Percentiles rank a stretch among this genome's conserved stretches.
Evolutionary conservation across 139 green algal genomes (phyloP).

Genomic region (Ostreobium quekettii): DNA sequence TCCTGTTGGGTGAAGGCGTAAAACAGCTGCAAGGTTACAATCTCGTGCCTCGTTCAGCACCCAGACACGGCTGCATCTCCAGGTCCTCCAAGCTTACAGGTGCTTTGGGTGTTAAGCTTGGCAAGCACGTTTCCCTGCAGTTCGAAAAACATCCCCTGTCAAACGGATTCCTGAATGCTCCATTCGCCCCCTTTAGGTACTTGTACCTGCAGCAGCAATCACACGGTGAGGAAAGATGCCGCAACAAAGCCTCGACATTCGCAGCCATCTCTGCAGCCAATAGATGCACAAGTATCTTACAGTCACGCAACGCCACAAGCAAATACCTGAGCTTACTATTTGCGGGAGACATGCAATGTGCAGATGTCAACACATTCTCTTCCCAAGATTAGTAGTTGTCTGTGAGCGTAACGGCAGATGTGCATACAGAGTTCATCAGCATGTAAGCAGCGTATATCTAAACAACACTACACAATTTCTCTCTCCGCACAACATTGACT

Average conservation of each 20-base stretch:
- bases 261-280: too few relatives aligned
- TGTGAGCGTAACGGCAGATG: slow-evolving; percentile 4
- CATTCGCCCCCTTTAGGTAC: slow-evolving; percentile 62
- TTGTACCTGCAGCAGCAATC: slow-evolving; percentile 44
- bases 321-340: neutral
- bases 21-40: too few relatives aligned
- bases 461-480: neutral
- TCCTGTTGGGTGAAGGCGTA: too few relatives aligned
- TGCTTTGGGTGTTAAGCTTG: slow-evolving; percentile 21
- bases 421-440: neutral
- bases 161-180: slow-evolving; percentile 81
- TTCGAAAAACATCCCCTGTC: slow-evolving; percentile 55
- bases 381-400: neutral
- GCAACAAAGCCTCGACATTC: too few relatives aligned
- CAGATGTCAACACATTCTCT: neutral
- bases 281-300: too few relatives aligned
- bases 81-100: too few relatives aligned
- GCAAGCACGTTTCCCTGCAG: slow-evolving; percentile 36
- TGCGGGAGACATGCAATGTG: too few relatives aligned
- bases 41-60: too few relatives aligned
- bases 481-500: neutral
- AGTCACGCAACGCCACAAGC: too few relatives aligned
- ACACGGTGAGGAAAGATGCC: neutral
- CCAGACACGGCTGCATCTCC: too few relatives aligned
- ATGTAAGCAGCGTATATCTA: neutral